Conservation (phyloP, 257 asterid genomes). For the Solanum neorickii region DNA sequence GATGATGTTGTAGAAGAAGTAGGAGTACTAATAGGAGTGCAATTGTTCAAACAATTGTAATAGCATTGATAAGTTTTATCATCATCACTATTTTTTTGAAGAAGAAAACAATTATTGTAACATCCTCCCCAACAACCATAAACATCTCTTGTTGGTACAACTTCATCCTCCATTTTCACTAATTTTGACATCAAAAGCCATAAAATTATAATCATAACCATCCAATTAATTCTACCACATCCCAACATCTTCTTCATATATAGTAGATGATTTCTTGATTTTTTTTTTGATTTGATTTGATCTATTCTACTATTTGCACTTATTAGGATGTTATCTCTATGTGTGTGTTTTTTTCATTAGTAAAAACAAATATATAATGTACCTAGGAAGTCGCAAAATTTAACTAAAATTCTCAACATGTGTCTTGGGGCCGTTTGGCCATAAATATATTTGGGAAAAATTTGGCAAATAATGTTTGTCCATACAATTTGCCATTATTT, state of each 20-base stretch:
- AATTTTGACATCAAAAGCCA: background rate
- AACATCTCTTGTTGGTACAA: background rate
- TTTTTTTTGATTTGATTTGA: background rate
- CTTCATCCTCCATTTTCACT: background rate
- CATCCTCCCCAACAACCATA: slow-evolving; percentile 9
- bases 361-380: background rate
- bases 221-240: background rate
- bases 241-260: background rate
- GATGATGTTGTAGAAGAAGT: slow-evolving; percentile 5
- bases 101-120: background rate
- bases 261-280: background rate
- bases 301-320: background rate
- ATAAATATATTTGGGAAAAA: too few relatives aligned
- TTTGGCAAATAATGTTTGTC: too few relatives aligned
- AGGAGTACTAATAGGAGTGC: background rate
- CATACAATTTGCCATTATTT: too few relatives aligned
- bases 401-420: background rate
- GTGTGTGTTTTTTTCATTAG: background rate
- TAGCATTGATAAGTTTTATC: background rate
- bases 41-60: background rate
- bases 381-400: background rate
- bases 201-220: background rate
- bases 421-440: too few relatives aligned
- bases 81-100: background rate
- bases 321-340: background rate